A percentile compares a stretch with the other conserved stretches of the same genome.
Evolutionary conservation across 2,329 filamentous ascomycete genomes (phyloP).

Genomic region (Aureobasidium sp.): DNA sequence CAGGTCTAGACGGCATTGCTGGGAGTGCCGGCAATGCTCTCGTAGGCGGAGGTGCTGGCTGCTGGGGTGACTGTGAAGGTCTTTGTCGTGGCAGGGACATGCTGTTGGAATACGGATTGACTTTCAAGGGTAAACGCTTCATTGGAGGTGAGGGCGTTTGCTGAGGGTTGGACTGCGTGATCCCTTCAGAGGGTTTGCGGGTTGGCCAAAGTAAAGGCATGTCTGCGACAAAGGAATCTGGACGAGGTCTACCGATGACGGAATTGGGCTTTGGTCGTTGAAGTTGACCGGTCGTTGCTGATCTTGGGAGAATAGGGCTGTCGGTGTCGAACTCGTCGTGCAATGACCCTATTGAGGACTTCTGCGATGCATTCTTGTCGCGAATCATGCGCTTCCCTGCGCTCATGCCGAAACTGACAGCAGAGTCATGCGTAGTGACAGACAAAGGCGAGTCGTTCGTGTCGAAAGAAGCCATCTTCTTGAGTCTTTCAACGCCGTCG

Average conservation of each 20-base stretch:
- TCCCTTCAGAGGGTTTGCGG: not conserved
- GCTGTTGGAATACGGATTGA: not conserved
- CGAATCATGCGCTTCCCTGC: conserved; percentile 3
- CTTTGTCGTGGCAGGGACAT: not conserved
- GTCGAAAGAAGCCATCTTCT: conserved; percentile 9
- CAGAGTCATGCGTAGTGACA: not conserved
- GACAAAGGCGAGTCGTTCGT: conserved; percentile 4
- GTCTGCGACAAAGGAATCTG: conserved; percentile 25
- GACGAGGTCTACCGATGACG: conserved; percentile 16
- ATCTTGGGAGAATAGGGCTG: not conserved
- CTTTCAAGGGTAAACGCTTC: conserved; percentile 5
- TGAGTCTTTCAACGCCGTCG: not conserved
- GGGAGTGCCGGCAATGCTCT: conserved; percentile 3
- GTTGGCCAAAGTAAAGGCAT: conserved; percentile 19
- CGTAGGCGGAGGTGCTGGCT: not conserved
- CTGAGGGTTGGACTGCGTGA: not conserved
- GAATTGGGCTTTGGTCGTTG: not conserved
- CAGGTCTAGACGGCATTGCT: not conserved
- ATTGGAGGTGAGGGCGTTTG: not conserved
- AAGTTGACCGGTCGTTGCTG: not conserved
- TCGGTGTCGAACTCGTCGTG: not conserved
- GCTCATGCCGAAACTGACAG: conserved; percentile 7
- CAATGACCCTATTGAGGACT: not conserved
- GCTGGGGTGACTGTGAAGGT: not conserved
- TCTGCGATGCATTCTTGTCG: conserved; percentile 1